Evolutionary conservation across 371 early-diverging fungal genomes (phyloP), one percentile per base, ranked within the genome.

Genomic region (Rhizomucor pusillus): DNA sequence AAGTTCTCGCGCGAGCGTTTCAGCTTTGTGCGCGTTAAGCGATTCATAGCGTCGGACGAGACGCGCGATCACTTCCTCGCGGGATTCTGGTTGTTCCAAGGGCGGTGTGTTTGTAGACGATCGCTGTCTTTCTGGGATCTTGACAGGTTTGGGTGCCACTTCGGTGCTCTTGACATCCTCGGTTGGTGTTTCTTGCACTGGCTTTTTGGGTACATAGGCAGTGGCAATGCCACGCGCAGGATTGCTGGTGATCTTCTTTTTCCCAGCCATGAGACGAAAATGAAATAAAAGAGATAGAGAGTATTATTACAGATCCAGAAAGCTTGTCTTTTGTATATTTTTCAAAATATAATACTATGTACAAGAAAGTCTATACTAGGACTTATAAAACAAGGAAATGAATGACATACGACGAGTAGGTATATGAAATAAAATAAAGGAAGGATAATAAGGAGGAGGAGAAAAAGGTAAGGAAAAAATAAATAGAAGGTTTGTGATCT

Each of bases 211-310:
- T 11, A 34, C 35, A 4, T 52, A 59, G 9, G 41, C 41, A 7
- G 59, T 59, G 10, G 59, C 59, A 22, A 44, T 52, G 7, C 52
- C 59, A n/a, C 59, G 52, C 1, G n/a, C 40, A 39, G 36, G 19
- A 11, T 23, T 22, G 29, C 33, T 23, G 1, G 45, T 25, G n/a
- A 16, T 36, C 12, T 59, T 59, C 39, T 59, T 59, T 35, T 50
- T 50, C 34, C 39, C 25, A 14, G 47, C 35, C 50, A 50, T 50
- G 2, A 16, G 19, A 7, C 4, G 16, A 29, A 29, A 29, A 7
- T 3, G 29, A 14, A 41, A 12, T 11, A 16, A 19, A 5, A 4
- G 41, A 41, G 41, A 41, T 16, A 41, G 5, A 14, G 19, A 37
- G 14, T 11, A 37, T 37, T 11, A 37, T 14, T 19, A 41, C 16